Evolutionary conservation across 2,329 filamentous ascomycete genomes (phyloP).

Genomic region (Fusarium paranaense): DNA sequence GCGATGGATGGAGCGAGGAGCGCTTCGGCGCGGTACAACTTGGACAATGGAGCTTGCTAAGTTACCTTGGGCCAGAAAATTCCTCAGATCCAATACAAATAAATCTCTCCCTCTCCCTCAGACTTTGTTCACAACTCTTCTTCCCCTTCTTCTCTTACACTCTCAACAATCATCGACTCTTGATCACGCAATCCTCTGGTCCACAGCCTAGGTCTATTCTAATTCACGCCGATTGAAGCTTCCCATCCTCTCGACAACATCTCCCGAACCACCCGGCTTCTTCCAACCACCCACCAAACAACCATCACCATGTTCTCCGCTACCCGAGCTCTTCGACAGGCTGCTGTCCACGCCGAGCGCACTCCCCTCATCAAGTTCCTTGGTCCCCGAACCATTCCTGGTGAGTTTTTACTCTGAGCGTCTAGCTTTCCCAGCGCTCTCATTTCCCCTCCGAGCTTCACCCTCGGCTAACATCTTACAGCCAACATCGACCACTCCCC

Average conservation of each 20-base stretch:
- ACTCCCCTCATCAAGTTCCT: constrained; percentile 72
- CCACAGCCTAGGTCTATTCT: neutral
- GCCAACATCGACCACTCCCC: constrained; percentile 79
- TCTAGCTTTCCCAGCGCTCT: neutral
- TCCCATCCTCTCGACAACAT: constrained; percentile 4
- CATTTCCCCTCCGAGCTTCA: neutral
- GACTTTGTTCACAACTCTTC: constrained; percentile 6
- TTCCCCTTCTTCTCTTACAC: constrained; percentile 18
- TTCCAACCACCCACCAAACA: constrained; percentile 10
- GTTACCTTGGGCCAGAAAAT: constrained; percentile 34
- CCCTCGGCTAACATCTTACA: constrained; percentile 52
- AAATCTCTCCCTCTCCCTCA: constrained; percentile 37
- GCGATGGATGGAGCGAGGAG: constrained; percentile 10
- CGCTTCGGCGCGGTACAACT: constrained; percentile 37
- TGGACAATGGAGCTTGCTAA: neutral
- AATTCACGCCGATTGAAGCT: neutral
- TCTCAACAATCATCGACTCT: constrained; percentile 5
- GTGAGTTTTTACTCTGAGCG: constrained; percentile 54
- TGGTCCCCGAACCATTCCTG: constrained; percentile 68
- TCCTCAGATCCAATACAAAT: constrained; percentile 45
- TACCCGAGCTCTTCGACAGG: constrained; percentile 68
- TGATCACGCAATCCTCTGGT: neutral
- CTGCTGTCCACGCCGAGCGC: constrained; percentile 69
- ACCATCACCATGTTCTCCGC: constrained; percentile 63
- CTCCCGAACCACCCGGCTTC: constrained; percentile 25